A percentile compares a stretch with the other conserved stretches of the same genome.
Evolutionary conservation across 257 asterid species (phyloP).

Genomic region (Paulownia fortunei): DNA sequence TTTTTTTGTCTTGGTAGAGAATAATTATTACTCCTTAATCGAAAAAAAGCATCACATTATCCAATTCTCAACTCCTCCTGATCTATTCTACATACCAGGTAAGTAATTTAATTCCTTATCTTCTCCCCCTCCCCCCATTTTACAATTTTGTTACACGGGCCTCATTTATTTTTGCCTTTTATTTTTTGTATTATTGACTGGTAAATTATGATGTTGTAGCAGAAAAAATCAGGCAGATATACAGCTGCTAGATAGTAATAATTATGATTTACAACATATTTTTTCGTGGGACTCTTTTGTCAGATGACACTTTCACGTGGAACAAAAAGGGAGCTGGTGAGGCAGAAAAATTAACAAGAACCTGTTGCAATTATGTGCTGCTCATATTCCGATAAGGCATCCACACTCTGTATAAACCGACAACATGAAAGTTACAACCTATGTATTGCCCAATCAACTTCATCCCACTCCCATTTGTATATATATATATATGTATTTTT

Average conservation of each 20-base stretch:
- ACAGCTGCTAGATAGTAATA: background rate
- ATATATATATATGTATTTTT: background rate
- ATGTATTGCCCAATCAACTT: constrained; percentile 56
- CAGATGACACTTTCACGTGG: constrained; percentile 52
- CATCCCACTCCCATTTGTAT: background rate
- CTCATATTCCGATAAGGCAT: constrained; percentile 54
- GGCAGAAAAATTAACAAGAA: background rate
- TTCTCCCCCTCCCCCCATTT: background rate
- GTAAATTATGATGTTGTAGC: background rate
- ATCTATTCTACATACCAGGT: constrained; percentile 35
- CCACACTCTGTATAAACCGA: constrained; percentile 47
- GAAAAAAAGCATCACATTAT: background rate
- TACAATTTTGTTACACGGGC: background rate
- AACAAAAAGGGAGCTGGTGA: constrained; percentile 24
- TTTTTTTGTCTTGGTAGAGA: background rate
- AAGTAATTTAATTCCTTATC: constrained; percentile 24
- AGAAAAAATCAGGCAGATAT: background rate
- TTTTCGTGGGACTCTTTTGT: constrained; percentile 27
- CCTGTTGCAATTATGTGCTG: constrained; percentile 23
- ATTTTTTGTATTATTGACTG: background rate
- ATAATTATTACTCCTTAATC: background rate
- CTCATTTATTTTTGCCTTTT: background rate
- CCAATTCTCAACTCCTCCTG: background rate
- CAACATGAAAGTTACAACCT: constrained; percentile 81
- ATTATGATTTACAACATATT: background rate